Evolutionary conservation across 2,329 filamentous ascomycete species (phyloP).

Genomic region (Diaporthe australafricana): DNA sequence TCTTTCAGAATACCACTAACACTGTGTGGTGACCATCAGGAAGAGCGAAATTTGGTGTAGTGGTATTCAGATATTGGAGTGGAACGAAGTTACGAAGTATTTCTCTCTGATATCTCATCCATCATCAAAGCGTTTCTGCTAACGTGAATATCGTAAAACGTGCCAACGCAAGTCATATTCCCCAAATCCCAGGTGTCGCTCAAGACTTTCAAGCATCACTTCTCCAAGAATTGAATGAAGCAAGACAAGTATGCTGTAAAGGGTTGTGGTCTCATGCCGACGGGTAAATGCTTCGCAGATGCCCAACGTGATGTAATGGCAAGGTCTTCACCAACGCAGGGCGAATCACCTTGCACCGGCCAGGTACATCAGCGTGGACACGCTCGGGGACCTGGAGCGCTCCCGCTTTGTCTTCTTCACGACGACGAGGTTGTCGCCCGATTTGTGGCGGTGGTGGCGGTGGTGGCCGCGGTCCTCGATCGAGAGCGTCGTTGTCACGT

Average conservation of each 20-base stretch:
- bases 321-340: no score
- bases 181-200: background rate
- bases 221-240: background rate
- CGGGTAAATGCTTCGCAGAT: background rate
- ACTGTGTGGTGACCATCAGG: conserved; percentile 22
- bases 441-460: conserved; percentile 42
- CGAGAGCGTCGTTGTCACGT: conserved; percentile 50
- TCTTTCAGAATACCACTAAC: conserved; percentile 26
- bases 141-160: conserved; percentile 12
- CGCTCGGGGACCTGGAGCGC: conserved; percentile 66
- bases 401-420: conserved; percentile 69
- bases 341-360: conserved; percentile 52
- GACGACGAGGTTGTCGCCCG: conserved; percentile 63
- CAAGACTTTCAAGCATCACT: background rate
- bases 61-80: conserved; percentile 4
- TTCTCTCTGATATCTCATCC: background rate
- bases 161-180: background rate
- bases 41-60: conserved; percentile 13
- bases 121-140: background rate
- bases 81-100: conserved; percentile 22
- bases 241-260: background rate
- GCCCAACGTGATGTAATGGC: no score
- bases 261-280: background rate
- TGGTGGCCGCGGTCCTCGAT: conserved; percentile 58
- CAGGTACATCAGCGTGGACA: conserved; percentile 64